phyloP scores from a whole-genome alignment of 164 flowering plant genomes.

The Houttuynia cordata region DNA sequence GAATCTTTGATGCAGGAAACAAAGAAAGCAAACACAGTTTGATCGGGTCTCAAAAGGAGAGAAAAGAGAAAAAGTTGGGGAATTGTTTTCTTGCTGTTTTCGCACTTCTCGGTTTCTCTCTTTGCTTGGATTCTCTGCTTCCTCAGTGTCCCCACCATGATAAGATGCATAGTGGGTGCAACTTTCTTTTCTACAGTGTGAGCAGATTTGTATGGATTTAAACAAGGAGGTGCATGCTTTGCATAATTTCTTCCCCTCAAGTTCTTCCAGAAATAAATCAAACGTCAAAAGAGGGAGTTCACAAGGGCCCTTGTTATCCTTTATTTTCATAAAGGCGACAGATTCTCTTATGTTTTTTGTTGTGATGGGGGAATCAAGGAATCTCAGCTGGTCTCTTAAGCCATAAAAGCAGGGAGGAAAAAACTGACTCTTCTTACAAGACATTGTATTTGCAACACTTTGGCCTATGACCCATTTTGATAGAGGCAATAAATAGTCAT shows the following conservation, averaged over 20 bases:
- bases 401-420: slow-evolving; percentile 17
- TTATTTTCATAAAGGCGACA: slow-evolving; percentile 24
- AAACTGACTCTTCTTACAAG: not conserved
- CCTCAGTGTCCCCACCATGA: slow-evolving; percentile 54
- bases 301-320: slow-evolving; percentile 7
- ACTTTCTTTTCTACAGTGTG: slow-evolving; percentile 31
- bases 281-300: slow-evolving; percentile 8
- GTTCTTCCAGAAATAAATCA: slow-evolving; percentile 31
- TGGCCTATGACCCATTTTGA: too few relatives aligned
- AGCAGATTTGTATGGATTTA: slow-evolving; percentile 22
- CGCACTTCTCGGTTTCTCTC: slow-evolving; percentile 14
- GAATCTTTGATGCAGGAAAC: slow-evolving; percentile 53
- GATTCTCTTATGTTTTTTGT: slow-evolving; percentile 64
- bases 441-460: too few relatives aligned
- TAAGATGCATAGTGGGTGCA: slow-evolving; percentile 45
- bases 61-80: slow-evolving; percentile 28
- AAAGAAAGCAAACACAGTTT: slow-evolving; percentile 46
- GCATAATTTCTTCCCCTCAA: slow-evolving; percentile 16
- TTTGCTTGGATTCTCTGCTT: slow-evolving; percentile 47
- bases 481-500: too few relatives aligned
- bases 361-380: slow-evolving; percentile 69
- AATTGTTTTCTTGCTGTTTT: slow-evolving; percentile 51
- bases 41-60: slow-evolving; percentile 42
- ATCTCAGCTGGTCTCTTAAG: slow-evolving; percentile 53
- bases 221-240: slow-evolving; percentile 27